Percentiles rank a stretch among this genome's conserved stretches.
These are phyloP conservation scores for Massarina eburnea DNA, from an alignment of 2,329 filamentous ascomycete species.

Conservation along the genomic window DNA sequence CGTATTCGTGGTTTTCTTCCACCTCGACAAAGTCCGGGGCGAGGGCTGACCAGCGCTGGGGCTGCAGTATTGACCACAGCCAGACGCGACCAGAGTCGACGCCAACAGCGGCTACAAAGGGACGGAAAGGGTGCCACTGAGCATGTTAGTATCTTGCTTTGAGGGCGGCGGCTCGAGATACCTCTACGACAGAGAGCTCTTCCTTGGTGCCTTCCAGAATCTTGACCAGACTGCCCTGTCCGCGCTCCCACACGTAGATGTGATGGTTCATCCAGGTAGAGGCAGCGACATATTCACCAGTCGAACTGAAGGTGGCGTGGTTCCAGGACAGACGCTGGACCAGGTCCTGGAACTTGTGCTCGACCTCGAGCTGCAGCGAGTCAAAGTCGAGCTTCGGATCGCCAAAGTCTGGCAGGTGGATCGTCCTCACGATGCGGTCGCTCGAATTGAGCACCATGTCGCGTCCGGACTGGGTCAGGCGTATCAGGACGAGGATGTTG, in stretches of 20 bases:
- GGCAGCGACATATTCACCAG: conserved; percentile 92
- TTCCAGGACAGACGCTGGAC: conserved; percentile 97
- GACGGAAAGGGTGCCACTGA: conserved; percentile 83
- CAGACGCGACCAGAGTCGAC: conserved; percentile 92
- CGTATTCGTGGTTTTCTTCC: conserved; percentile 96
- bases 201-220: conserved; percentile 97
- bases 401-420: conserved; percentile 77
- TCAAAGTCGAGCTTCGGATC: conserved; percentile 71
- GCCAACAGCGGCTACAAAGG: conserved; percentile 86
- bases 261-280: conserved; percentile 98
- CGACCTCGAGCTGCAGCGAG: conserved; percentile 84
- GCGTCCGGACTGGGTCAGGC: conserved; percentile 80
- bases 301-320: conserved; percentile 91
- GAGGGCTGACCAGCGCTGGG: conserved; percentile 95
- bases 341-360: conserved; percentile 98
- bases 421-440: conserved; percentile 91
- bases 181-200: conserved; percentile 89
- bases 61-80: conserved; percentile 92
- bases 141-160: not conserved
- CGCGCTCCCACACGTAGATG: conserved; percentile 96
- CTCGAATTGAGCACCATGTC: conserved; percentile 91
- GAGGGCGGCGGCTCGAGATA: conserved; percentile 4
- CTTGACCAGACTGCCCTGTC: conserved; percentile 89
- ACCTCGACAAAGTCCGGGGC: conserved; percentile 97
- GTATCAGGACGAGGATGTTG: conserved; percentile 84